Percentiles rank a stretch among this genome's conserved stretches.
Evolutionary conservation across 768 basidiomycete species (phyloP).

Genomic region (Russula dissimulans): DNA sequence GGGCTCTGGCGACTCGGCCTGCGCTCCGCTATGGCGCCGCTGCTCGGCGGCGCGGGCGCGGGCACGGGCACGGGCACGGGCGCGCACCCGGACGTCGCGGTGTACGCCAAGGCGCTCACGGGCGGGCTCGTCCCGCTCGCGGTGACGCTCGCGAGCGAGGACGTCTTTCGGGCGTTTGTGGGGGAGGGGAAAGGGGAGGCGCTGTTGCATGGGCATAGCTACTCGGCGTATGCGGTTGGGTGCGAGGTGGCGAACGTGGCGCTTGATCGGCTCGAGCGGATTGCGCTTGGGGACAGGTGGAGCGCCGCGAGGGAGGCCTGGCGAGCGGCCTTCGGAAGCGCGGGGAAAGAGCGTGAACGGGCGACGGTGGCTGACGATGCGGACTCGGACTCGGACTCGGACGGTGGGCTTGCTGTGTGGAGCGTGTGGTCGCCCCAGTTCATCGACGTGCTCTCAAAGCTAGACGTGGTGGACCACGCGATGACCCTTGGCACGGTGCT

Average conservation of each 20-base stretch:
- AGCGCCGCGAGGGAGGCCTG: conserved; percentile 49
- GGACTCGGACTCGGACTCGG: background rate
- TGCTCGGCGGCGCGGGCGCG: conserved; percentile 23
- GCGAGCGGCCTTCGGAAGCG: conserved; percentile 25
- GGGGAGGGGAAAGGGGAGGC: conserved; percentile 74
- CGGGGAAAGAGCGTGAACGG: conserved; percentile 10
- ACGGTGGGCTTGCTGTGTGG: conserved; percentile 40
- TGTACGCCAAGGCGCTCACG: conserved; percentile 89
- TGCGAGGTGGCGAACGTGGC: conserved; percentile 86
- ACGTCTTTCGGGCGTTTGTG: conserved; percentile 73
- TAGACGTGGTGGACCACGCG: conserved; percentile 51
- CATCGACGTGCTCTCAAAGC: conserved; percentile 49
- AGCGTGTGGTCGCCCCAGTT: conserved; percentile 83
- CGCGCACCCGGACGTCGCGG: conserved; percentile 75
- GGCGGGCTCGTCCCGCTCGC: conserved; percentile 86
- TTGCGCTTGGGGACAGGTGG: conserved; percentile 47
- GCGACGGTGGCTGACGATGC: background rate
- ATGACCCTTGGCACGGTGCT: conserved; percentile 89
- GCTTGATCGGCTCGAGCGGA: conserved; percentile 52
- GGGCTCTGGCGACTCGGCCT: conserved; percentile 85
- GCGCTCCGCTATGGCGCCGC: conserved; percentile 49
- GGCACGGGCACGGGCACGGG: conserved; percentile 25
- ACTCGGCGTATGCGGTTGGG: conserved; percentile 89
- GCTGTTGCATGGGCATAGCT: conserved; percentile 89
- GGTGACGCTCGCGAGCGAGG: conserved; percentile 71